Evolutionary conservation across 1,284 basidiomycete species (phyloP).

Genomic region (Lignosus rhinocerotis): DNA sequence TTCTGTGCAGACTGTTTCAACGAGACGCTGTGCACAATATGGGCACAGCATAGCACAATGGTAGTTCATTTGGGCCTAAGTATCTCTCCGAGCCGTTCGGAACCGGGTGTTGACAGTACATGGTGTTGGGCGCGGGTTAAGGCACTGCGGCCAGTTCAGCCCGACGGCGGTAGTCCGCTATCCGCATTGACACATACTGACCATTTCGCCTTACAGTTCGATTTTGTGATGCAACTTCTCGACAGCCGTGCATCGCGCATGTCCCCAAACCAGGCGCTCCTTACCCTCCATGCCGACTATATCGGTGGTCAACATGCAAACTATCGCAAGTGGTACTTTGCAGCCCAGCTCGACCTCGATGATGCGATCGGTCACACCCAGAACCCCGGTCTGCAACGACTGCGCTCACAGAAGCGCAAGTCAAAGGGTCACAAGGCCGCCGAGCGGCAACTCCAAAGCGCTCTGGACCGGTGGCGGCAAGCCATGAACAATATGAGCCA

Average conservation of each 20-base stretch:
- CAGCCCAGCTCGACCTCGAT: slow-evolving; percentile 97
- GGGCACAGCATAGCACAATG: not conserved
- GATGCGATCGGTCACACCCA: slow-evolving; percentile 94
- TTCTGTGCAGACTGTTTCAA: not conserved
- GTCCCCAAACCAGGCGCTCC: slow-evolving; percentile 93
- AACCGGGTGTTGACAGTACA: not conserved
- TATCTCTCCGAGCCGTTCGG: not conserved
- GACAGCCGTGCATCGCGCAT: slow-evolving; percentile 97
- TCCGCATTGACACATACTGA: slow-evolving; percentile 4
- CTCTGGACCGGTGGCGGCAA: slow-evolving; percentile 91
- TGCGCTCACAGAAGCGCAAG: slow-evolving; percentile 57
- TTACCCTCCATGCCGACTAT: slow-evolving; percentile 97
- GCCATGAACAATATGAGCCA: slow-evolving; percentile 99
- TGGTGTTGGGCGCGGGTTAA: not conserved
- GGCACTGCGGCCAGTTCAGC: not conserved
- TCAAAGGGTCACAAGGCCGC: slow-evolving; percentile 59
- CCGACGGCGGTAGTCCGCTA: not conserved
- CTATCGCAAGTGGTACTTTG: slow-evolving; percentile 99
- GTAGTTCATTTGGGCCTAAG: not conserved
- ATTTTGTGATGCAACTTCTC: slow-evolving; percentile 97
- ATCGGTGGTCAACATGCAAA: slow-evolving; percentile 97
- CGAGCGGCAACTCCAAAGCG: slow-evolving; percentile 87
- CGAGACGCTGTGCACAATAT: not conserved
- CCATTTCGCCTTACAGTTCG: slow-evolving; percentile 59
- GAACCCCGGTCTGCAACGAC: slow-evolving; percentile 86